Conservation (phyloP, 1,284 basidiomycete species). For the Volvariella volvacea region DNA sequence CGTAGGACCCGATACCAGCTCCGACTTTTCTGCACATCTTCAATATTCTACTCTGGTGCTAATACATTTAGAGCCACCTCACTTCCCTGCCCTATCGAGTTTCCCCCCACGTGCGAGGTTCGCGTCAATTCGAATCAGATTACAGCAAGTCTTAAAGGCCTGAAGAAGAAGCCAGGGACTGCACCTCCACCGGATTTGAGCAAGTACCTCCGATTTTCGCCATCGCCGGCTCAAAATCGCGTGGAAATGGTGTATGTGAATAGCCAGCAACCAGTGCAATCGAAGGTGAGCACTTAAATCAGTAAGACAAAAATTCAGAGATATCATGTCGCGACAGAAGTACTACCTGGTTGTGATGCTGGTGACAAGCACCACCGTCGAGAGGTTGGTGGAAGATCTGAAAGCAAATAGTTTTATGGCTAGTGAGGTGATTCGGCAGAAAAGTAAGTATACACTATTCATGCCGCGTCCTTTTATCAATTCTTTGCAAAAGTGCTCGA, state of each 20-base stretch:
- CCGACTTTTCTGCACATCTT: conserved; percentile 89
- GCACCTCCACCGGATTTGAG: conserved; percentile 86
- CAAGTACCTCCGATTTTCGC: conserved; percentile 41
- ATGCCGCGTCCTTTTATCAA: conserved; percentile 5
- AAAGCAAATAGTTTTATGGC: conserved; percentile 60
- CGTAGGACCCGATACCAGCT: conserved; percentile 69
- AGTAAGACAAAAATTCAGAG: conserved; percentile 4
- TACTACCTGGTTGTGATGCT: conserved; percentile 82
- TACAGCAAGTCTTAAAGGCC: conserved; percentile 78
- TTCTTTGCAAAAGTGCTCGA: conserved; percentile 46
- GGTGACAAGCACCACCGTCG: conserved; percentile 66
- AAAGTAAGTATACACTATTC: conserved; percentile 41
- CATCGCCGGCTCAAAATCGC: conserved; percentile 46
- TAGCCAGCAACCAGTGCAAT: conserved; percentile 66
- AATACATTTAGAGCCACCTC: conserved; percentile 45
- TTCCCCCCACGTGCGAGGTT: conserved; percentile 88
- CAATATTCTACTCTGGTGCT: conserved; percentile 63
- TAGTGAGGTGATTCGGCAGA: conserved; percentile 59
- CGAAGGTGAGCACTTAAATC: conserved; percentile 46
- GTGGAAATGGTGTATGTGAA: conserved; percentile 91
- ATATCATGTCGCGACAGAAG: conserved; percentile 49
- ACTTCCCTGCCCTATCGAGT: conserved; percentile 75
- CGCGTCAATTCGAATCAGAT: conserved; percentile 72
- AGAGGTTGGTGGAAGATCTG: conserved; percentile 60
- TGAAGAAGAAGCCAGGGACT: conserved; percentile 96